Base-by-base conservation (phyloP, 2,329 filamentous ascomycete genomes). In the Epichloe coenophiala region DNA sequence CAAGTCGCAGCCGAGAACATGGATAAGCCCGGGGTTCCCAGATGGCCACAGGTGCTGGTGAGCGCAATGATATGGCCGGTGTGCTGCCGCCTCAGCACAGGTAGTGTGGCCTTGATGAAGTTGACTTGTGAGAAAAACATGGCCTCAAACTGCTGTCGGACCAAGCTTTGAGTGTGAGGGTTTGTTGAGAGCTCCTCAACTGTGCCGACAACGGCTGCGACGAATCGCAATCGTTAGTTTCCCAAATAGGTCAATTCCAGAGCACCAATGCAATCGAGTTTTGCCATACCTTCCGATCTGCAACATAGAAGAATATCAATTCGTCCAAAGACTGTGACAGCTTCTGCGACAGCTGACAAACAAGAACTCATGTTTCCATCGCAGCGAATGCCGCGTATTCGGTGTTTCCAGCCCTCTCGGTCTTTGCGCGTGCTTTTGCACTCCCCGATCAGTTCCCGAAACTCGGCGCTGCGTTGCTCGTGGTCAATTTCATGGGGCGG, bases 101-200 rank as follows among this genome's bases (percentile, higher is more conserved):
- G 89, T 21, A 98, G 74, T 1, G 83, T 76, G 13, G 90, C 86
- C 65, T 93, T 94, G 71, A 97, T 94, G 63, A 95, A 88, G 68
- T 97, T 97, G 65, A 97, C 84, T 52, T 94, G 89, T 1, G 88
- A 88, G 66, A 97, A 97, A 73, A 94, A 97, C 60, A 95, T 88
- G 55, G 82, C 83, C 66, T 97, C 91, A 64, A 97, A 96, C 65
- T 96, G 91, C 61, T 95, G 87, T 54, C 86, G 81, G 37, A 94
- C 84, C 17, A 96, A 77, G 52, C 84, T 88, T 58, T 84, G 77
- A 1, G 88, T 89, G 42, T 81, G 77, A 4, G 77, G 75, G 23
- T 76, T 83, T 33, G 86, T 84, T 1, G 84, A 83, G 27, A 96
- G 73, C 66, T 98, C 93, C 68, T 97, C 93, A 7, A 97, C 85